phyloP scores from a whole-genome alignment of 768 basidiomycete species.

The Lactarius sanguifluus region DNA sequence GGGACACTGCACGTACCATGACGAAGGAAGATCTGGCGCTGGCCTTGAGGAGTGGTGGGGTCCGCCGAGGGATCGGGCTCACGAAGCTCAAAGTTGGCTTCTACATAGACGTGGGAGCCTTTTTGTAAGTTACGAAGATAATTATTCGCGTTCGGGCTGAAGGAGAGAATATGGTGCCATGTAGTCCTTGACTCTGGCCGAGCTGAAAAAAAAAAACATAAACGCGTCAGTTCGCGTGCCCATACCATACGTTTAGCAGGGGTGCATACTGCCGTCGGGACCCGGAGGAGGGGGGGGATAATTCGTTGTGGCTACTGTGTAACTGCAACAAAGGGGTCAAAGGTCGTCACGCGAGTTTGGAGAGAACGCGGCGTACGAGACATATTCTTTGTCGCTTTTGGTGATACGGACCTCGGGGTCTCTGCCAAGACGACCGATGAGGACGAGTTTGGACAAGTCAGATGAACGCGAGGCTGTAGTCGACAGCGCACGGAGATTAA shows the following conservation, averaged over 20 bases:
- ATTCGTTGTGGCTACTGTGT: slow-evolving; percentile 73
- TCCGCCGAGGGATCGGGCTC: slow-evolving; percentile 70
- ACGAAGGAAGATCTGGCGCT: slow-evolving; percentile 78
- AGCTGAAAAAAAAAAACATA: slow-evolving; percentile 40
- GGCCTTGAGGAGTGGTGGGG: slow-evolving; percentile 62
- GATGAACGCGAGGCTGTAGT: slow-evolving; percentile 52
- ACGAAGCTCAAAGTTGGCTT: slow-evolving; percentile 73
- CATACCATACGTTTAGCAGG: too few species aligned
- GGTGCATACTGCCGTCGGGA: slow-evolving; percentile 57
- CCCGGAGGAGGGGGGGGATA: slow-evolving; percentile 55
- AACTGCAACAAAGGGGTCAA: slow-evolving; percentile 44
- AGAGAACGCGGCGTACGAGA: slow-evolving; percentile 52
- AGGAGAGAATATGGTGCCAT: slow-evolving; percentile 78
- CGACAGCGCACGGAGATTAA: slow-evolving; percentile 34
- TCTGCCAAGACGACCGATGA: slow-evolving; percentile 70
- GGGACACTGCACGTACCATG: slow-evolving; percentile 54
- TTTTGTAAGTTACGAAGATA: slow-evolving; percentile 66
- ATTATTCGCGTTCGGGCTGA: slow-evolving; percentile 57
- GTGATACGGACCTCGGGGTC: slow-evolving; percentile 71
- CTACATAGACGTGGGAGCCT: slow-evolving; percentile 77
- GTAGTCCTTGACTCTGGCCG: slow-evolving; percentile 54
- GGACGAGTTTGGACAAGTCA: slow-evolving; percentile 73
- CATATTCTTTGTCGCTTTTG: slow-evolving; percentile 75
- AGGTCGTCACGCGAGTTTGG: background rate
- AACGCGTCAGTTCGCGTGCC: background rate